A percentile compares a stretch with the other conserved stretches of the same genome.
These are phyloP conservation scores for Chaetomiaceae sp. DNA, from an alignment of 2,329 filamentous ascomycete species.

Conservation along the genomic window DNA sequence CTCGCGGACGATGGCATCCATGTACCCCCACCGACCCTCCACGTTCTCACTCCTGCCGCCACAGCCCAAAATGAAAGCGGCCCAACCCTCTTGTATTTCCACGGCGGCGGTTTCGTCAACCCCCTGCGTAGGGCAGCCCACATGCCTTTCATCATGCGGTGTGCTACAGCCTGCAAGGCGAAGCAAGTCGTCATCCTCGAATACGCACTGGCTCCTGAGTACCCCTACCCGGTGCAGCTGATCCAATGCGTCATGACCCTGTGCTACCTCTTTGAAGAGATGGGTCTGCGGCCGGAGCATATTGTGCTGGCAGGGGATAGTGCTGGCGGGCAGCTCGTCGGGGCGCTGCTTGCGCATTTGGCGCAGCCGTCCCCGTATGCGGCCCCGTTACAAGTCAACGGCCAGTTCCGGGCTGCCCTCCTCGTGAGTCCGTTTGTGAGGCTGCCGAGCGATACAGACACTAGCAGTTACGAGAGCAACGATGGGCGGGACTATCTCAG, in stretches of 20 bases:
- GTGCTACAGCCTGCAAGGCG: constrained; percentile 13
- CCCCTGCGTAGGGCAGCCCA: constrained; percentile 18
- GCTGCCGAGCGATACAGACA: constrained; percentile 7
- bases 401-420: constrained; percentile 16
- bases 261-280: constrained; percentile 13
- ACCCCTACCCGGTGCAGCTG: constrained; percentile 23
- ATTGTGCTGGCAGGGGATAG: constrained; percentile 24
- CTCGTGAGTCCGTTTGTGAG: constrained; percentile 23
- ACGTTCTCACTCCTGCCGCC: constrained; percentile 18
- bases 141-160: constrained; percentile 19
- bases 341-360: constrained; percentile 21
- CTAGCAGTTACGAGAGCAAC: constrained; percentile 14
- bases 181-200: constrained; percentile 20
- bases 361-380: constrained; percentile 17
- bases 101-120: constrained; percentile 26
- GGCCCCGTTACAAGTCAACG: constrained; percentile 1
- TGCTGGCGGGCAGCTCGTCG: constrained; percentile 24
- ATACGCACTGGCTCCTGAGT: constrained; percentile 23
- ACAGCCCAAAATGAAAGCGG: not conserved
- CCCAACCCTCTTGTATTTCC: constrained; percentile 22
- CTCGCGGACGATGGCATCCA: not conserved
- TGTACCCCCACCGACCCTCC: constrained; percentile 10
- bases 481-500: constrained; percentile 18
- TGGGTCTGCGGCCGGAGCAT: constrained; percentile 6
- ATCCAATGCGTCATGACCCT: constrained; percentile 20